Conservation (phyloP, 495 filamentous ascomycete genomes). For the Tuber brumale region DNA sequence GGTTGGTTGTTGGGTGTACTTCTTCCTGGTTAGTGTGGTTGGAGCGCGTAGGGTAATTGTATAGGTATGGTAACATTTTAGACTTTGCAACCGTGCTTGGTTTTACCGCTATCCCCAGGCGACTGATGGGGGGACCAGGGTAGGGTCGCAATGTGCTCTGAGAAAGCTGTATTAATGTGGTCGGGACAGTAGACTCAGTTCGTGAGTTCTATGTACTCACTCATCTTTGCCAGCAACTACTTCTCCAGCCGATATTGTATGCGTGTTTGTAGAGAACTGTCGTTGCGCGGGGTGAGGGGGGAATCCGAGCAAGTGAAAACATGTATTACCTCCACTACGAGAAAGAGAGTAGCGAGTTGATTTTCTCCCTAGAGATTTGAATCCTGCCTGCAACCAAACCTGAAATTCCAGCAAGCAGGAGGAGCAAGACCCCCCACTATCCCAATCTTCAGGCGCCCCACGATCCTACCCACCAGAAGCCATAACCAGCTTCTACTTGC, state of each 20-base stretch:
- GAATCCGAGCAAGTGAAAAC: not conserved
- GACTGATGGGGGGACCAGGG: conserved; percentile 48
- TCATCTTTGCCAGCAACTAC: not conserved
- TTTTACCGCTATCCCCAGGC: not conserved
- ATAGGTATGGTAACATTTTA: too few species aligned
- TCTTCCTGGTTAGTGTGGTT: too few species aligned
- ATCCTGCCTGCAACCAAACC: too few species aligned
- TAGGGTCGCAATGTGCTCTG: conserved; percentile 66
- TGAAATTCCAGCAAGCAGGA: too few species aligned
- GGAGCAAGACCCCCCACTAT: too few species aligned
- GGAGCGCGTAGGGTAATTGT: too few species aligned
- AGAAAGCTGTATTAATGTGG: conserved; percentile 75
- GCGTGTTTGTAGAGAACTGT: not conserved
- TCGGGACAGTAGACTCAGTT: conserved; percentile 87
- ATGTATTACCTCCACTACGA: not conserved
- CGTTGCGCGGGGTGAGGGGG: not conserved
- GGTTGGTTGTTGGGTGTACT: too few species aligned
- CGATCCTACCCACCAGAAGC: too few species aligned
- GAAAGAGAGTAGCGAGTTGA: not conserved
- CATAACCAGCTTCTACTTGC: too few species aligned
- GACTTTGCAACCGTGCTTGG: too few species aligned
- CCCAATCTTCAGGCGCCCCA: too few species aligned
- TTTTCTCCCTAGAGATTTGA: too few species aligned
- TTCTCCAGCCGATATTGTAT: not conserved
- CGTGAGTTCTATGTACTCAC: conserved; percentile 46